phyloP scores from a whole-genome alignment of 495 filamentous ascomycete species.

The Sordaria brevicollis region DNA sequence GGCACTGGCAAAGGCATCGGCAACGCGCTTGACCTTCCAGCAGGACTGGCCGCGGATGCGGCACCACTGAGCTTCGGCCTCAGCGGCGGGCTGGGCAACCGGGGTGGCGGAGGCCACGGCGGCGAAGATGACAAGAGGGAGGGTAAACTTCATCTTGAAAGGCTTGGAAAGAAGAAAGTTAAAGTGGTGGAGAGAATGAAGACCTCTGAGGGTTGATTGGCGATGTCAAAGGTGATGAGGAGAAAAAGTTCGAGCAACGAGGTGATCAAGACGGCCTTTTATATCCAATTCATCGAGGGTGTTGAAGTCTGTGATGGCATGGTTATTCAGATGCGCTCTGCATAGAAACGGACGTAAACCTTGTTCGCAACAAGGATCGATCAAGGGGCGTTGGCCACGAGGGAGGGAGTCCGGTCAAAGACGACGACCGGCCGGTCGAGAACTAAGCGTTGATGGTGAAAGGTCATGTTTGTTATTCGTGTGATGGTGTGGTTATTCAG shows the following conservation, averaged over 20 bases:
- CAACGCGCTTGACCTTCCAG: constrained; percentile 28
- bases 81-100: constrained; percentile 14
- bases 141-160: constrained; percentile 29
- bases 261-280: not conserved
- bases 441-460: not conserved
- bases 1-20: constrained; percentile 23
- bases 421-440: not conserved
- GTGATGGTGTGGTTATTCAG: not conserved
- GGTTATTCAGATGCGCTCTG: not conserved
- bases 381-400: not conserved
- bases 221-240: not conserved
- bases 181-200: constrained; percentile 3
- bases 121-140: constrained; percentile 23
- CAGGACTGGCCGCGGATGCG: constrained; percentile 22
- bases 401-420: not conserved
- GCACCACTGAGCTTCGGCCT: constrained; percentile 21
- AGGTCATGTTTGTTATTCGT: not conserved
- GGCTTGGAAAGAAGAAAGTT: not conserved
- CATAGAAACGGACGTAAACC: not conserved
- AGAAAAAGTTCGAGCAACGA: not conserved
- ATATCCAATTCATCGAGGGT: not conserved
- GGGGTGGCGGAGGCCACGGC: constrained; percentile 12
- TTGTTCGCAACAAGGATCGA: not conserved
- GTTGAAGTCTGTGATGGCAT: not conserved
- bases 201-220: not conserved